These are phyloP conservation scores for Diplodia mutila DNA, from an alignment of 2,329 filamentous ascomycete genomes.

Conservation along the genomic window DNA sequence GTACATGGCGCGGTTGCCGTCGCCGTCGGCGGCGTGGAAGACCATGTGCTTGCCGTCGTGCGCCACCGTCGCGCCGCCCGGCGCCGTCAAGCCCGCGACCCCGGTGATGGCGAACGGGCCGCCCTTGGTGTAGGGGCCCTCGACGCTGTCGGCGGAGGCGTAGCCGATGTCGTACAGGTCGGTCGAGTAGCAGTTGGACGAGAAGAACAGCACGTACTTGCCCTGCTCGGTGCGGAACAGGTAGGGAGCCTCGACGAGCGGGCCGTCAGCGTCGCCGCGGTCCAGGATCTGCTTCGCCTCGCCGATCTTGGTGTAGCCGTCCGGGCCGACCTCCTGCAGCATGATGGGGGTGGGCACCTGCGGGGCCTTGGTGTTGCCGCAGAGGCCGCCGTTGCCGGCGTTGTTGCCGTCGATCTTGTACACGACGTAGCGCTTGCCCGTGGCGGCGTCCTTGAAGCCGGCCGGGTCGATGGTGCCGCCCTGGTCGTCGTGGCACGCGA, in stretches of 20 bases:
- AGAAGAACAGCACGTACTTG: conserved; percentile 65
- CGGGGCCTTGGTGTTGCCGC: conserved; percentile 51
- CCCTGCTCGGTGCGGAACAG: conserved; percentile 53
- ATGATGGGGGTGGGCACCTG: conserved; percentile 57
- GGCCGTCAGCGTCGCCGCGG: conserved; percentile 51
- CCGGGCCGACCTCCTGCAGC: conserved; percentile 55
- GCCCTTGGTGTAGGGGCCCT: conserved; percentile 31
- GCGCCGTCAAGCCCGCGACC: conserved; percentile 25
- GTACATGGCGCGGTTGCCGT: conserved; percentile 14
- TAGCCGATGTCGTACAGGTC: conserved; percentile 63
- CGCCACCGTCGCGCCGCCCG: conserved; percentile 27
- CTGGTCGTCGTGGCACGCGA: conserved; percentile 51
- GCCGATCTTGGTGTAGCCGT: conserved; percentile 61
- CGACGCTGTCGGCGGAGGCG: conserved; percentile 49
- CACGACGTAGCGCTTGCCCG: conserved; percentile 59
- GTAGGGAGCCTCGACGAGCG: conserved; percentile 65
- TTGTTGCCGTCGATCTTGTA: conserved; percentile 71
- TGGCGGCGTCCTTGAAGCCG: conserved; percentile 59
- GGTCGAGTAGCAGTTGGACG: conserved; percentile 61
- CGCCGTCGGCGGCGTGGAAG: conserved; percentile 14
- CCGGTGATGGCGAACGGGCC: conserved; percentile 27
- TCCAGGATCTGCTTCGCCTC: conserved; percentile 54
- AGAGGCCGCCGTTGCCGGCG: conserved; percentile 51
- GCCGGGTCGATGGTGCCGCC: conserved; percentile 68
- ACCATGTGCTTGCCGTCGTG: conserved; percentile 24